These are phyloP conservation scores for Aspergillus leporis DNA, from an alignment of 495 filamentous ascomycete genomes.

Conservation along the genomic window DNA sequence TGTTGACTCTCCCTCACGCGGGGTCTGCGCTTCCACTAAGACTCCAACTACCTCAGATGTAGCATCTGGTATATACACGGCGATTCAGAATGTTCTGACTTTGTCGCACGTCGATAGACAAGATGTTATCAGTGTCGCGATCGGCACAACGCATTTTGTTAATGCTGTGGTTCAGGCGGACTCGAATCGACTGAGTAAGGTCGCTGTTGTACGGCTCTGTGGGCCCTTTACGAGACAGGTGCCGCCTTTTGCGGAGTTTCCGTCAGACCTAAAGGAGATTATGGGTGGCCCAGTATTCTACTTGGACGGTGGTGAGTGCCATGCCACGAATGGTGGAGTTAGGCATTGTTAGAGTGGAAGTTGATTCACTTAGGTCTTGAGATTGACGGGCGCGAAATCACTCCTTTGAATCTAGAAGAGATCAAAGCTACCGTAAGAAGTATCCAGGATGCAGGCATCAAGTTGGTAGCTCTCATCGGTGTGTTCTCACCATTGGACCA, in stretches of 20 bases:
- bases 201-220: conserved; percentile 57
- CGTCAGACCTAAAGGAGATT: conserved; percentile 30
- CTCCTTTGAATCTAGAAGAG: conserved; percentile 25
- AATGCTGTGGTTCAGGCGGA: conserved; percentile 63
- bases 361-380: conserved; percentile 30
- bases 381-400: conserved; percentile 41
- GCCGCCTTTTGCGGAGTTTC: conserved; percentile 54
- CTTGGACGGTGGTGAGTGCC: conserved; percentile 34
- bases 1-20: conserved; percentile 35
- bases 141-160: conserved; percentile 65
- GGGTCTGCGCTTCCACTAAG: conserved; percentile 55
- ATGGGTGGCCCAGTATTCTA: conserved; percentile 38
- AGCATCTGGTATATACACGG: conserved; percentile 52
- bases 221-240: conserved; percentile 54
- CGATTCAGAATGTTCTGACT: conserved; percentile 48
- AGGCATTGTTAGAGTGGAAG: too few species aligned
- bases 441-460: conserved; percentile 18
- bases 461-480: conserved; percentile 36
- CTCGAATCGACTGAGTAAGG: conserved; percentile 46
- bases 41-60: conserved; percentile 59
- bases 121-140: conserved; percentile 55
- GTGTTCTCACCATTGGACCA: conserved; percentile 41
- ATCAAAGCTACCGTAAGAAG: conserved; percentile 15
- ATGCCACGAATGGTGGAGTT: background rate
- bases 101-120: conserved; percentile 36